Conservation (phyloP, 1,139 yeast species). For the Blastobotrys arbuscula region DNA sequence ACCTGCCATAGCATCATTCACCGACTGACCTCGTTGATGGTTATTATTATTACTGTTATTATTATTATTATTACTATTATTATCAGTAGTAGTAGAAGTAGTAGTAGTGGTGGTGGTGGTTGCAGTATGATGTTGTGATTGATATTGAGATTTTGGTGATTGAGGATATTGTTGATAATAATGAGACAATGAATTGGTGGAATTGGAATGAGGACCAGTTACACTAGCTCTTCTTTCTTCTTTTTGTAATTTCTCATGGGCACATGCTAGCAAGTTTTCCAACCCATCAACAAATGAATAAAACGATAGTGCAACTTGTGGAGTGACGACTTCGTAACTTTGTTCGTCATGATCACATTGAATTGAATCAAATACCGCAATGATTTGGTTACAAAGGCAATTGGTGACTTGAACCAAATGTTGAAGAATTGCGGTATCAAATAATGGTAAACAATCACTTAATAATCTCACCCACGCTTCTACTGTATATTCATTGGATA, state of each 20-base stretch:
- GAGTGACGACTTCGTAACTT: not conserved
- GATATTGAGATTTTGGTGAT: not conserved
- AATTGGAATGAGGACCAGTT: not conserved
- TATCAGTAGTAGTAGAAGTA: too few relatives aligned
- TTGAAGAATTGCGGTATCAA: constrained; percentile 48
- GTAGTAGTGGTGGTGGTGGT: not conserved
- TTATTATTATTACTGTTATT: not conserved
- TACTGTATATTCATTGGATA: constrained; percentile 37
- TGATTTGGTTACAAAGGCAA: constrained; percentile 46
- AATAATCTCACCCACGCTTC: constrained; percentile 47
- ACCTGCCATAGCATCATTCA: not conserved
- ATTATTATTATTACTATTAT: not conserved
- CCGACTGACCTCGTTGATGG: not conserved
- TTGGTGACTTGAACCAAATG: constrained; percentile 47
- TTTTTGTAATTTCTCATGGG: constrained; percentile 51
- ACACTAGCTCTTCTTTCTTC: constrained; percentile 21
- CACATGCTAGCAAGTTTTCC: constrained; percentile 54
- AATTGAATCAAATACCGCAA: constrained; percentile 34
- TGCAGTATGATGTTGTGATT: not conserved
- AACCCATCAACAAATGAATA: constrained; percentile 48
- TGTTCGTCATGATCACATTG: constrained; percentile 17
- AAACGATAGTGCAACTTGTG: constrained; percentile 8
- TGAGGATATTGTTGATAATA: not conserved
- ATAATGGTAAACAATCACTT: constrained; percentile 42
- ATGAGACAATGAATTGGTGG: not conserved